phyloP scores from a whole-genome alignment of 2,329 filamentous ascomycete species.

The Ramichloridium luteum region DNA sequence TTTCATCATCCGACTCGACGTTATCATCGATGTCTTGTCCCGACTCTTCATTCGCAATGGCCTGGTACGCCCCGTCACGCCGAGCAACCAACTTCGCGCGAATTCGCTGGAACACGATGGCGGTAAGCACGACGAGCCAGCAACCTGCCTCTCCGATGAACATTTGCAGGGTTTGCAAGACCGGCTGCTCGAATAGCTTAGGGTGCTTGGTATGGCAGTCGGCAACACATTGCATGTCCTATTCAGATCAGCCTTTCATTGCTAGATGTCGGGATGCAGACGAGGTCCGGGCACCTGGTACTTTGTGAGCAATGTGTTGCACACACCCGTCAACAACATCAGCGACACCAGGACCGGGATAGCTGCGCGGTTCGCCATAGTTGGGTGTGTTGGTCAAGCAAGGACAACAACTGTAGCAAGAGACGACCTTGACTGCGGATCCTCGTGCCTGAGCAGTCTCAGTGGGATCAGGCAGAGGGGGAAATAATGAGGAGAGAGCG shows the following conservation, averaged over 20 bases:
- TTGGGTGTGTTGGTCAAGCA: too few relatives aligned
- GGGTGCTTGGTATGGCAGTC: conserved; percentile 67
- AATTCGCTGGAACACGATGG: conserved; percentile 47
- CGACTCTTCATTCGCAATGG: conserved; percentile 19
- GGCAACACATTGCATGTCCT: conserved; percentile 95
- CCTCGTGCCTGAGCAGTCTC: too few relatives aligned
- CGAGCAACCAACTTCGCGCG: conserved; percentile 3
- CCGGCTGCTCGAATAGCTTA: conserved; percentile 78
- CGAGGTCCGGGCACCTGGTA: conserved; percentile 70
- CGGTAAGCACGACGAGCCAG: conserved; percentile 74
- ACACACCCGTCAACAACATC: conserved; percentile 94
- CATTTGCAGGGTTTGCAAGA: conserved; percentile 94
- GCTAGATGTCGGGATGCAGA: too few relatives aligned
- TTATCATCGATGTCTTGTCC: conserved; percentile 28
- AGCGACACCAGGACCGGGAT: conserved; percentile 82
- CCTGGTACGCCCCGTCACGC: conserved; percentile 16
- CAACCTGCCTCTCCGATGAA: conserved; percentile 93
- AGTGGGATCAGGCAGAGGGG: too few relatives aligned
- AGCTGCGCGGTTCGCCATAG: conserved; percentile 51
- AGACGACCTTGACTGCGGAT: too few relatives aligned
- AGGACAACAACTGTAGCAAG: too few relatives aligned
- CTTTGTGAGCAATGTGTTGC: conserved; percentile 94
- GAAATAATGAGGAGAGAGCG: too few relatives aligned
- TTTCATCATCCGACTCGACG: conserved; percentile 33
- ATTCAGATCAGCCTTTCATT: conserved; percentile 10